Evolutionary conservation across 2,329 filamentous ascomycete species (phyloP).

Genomic region (Byssoonygena ceratinophila): DNA sequence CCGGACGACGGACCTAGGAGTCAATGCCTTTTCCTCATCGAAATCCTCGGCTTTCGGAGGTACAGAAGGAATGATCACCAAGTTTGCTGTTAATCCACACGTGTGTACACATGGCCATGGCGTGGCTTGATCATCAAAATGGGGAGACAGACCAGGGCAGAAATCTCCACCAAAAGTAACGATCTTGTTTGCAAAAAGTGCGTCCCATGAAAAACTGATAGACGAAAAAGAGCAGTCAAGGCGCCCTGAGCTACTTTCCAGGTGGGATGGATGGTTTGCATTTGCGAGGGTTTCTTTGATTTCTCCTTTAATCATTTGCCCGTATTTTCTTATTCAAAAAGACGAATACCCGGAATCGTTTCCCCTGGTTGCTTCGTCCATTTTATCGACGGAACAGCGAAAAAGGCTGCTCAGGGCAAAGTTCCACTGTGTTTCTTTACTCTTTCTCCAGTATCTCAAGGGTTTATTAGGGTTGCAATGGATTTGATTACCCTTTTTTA

Average conservation of each 20-base stretch:
- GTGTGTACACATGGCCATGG: conserved; percentile 11
- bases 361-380: conserved; percentile 3
- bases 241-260: conserved; percentile 15
- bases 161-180: conserved; percentile 1
- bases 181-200: conserved; percentile 7
- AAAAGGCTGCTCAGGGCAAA: neutral
- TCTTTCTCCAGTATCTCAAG: neutral
- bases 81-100: conserved; percentile 5
- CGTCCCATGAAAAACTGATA: conserved; percentile 3
- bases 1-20: neutral
- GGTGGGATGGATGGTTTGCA: conserved; percentile 19
- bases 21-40: neutral
- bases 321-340: conserved; percentile 6
- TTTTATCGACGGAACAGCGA: neutral
- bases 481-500: neutral
- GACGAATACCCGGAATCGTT: conserved; percentile 12
- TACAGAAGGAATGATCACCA: neutral
- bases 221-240: conserved; percentile 9
- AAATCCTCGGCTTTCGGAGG: neutral
- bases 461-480: conserved; percentile 1
- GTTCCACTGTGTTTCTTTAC: conserved; percentile 2
- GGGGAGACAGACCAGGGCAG: neutral
- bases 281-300: conserved; percentile 17
- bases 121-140: conserved; percentile 4
- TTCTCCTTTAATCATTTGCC: conserved; percentile 14